phyloP scores from a whole-genome alignment of 441 rosid genomes.

The Isatis lusitanica region DNA sequence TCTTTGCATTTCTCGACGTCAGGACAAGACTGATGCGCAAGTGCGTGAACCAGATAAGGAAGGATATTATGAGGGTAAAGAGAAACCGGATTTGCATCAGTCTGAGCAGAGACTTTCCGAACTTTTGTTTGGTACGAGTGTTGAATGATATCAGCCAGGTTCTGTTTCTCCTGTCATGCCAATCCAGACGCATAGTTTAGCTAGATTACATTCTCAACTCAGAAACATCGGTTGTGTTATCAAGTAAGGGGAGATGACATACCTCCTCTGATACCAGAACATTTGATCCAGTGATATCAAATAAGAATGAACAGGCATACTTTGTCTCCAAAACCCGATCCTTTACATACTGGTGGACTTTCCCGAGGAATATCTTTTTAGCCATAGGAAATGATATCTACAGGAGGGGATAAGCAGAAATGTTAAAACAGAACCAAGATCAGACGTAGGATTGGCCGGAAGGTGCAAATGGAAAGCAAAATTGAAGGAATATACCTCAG shows the following conservation, averaged over 20 bases:
- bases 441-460: background rate
- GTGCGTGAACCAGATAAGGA: slow-evolving; percentile 76
- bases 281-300: slow-evolving; percentile 50
- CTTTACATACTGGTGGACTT: slow-evolving; percentile 92
- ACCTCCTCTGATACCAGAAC: slow-evolving; percentile 81
- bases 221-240: slow-evolving; percentile 9
- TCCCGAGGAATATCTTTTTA: slow-evolving; percentile 70
- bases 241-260: slow-evolving; percentile 31
- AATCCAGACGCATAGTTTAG: slow-evolving; percentile 25
- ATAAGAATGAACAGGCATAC: slow-evolving; percentile 86
- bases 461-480: background rate
- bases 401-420: slow-evolving; percentile 31
- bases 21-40: slow-evolving; percentile 95
- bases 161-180: slow-evolving; percentile 82
- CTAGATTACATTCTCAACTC: slow-evolving; percentile 11
- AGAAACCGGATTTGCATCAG: slow-evolving; percentile 61
- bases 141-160: slow-evolving; percentile 85
- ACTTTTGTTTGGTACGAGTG: slow-evolving; percentile 83
- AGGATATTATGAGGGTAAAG: slow-evolving; percentile 74
- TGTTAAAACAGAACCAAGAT: slow-evolving; percentile 18
- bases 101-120: slow-evolving; percentile 67
- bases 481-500: slow-evolving; percentile 60
- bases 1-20: slow-evolving; percentile 82
- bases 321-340: slow-evolving; percentile 87
- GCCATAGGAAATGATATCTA: slow-evolving; percentile 84